Evolutionary conservation across 345 rosid species (phyloP).

Genomic region (Citrus unshiu): DNA sequence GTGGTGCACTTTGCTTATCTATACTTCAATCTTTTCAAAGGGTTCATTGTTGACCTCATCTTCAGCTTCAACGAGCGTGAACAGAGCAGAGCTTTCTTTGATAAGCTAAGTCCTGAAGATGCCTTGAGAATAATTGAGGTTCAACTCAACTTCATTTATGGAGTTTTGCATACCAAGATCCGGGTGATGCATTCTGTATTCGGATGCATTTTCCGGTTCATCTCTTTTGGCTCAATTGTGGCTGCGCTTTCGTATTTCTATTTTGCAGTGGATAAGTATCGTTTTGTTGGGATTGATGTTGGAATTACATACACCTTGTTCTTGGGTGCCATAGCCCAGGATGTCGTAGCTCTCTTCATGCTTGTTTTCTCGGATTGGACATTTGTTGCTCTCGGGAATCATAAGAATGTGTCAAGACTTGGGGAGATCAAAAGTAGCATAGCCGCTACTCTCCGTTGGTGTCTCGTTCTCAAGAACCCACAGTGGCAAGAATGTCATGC

Average conservation of each 20-base stretch:
- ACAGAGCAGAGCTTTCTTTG: constrained; percentile 48
- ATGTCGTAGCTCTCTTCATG: constrained; percentile 40
- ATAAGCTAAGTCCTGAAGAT: constrained; percentile 9
- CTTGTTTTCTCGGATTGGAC: constrained; percentile 58
- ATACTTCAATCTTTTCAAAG: constrained; percentile 45
- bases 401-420: constrained; percentile 12
- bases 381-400: constrained; percentile 19
- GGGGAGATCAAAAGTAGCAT: neutral
- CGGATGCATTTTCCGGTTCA: constrained; percentile 31
- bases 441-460: neutral
- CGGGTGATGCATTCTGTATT: constrained; percentile 31
- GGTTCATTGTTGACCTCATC: constrained; percentile 56
- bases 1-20: constrained; percentile 33
- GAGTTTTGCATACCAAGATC: constrained; percentile 52
- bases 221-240: constrained; percentile 27
- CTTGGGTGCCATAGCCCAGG: constrained; percentile 23
- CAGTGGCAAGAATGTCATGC: neutral
- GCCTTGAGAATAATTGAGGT: constrained; percentile 50
- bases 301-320: constrained; percentile 51
- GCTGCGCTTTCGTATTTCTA: constrained; percentile 32
- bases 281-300: constrained; percentile 33
- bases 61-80: constrained; percentile 39
- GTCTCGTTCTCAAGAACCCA: constrained; percentile 19
- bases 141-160: constrained; percentile 65
- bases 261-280: constrained; percentile 28